Base-by-base conservation (phyloP, 2,329 filamentous ascomycete species). In the Cadophora luteo-olivacea region DNA sequence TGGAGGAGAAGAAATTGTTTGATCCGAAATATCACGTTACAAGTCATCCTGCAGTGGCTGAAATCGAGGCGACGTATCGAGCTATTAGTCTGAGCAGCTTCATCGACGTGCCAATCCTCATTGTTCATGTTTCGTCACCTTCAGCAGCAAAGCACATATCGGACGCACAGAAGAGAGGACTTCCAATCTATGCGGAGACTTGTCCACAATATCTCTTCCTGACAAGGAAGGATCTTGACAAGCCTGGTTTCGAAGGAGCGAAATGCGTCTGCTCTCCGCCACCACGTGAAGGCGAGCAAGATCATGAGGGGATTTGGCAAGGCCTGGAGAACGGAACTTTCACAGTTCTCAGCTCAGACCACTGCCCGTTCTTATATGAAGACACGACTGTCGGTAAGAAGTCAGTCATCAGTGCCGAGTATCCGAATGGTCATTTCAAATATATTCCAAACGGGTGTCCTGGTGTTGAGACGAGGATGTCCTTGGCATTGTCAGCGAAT, bases 391-490 rank as follows among this genome's bases (percentile, higher is more conserved):
- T 66, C n/a, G 82, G 81, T 51, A 87, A 86, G 80, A 85, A 84
- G 75, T 81, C 80, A 0, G 81, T 80, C 66, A 79, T 86, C 69
- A 82, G 74, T 52, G 74, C 77, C 0, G 82, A 83, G 38, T 81
- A 80, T 67, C 84, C 84, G 0, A 73, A 72, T 65, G 75, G 75
- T 1, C 80, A 81, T 57, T 89, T 89, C 77, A 82, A 83, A 57
- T 83, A 86, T 67, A 86, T 89, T 51, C 86, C 87, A 7, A 89
- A 89, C 72, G 87, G 86, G 5, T 79, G 84, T 57, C 85, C 86
- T 0, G 87, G 86, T 0, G 80, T 89, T 32, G 87, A 89, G 77
- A 89, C 87, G 1, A 77, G 86, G 1, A 77, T 89, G 24, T 78
- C 85, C 0, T 77, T 88, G 4, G 79, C 81, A 0, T 78, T 87